Base-by-base conservation (phyloP, 176 grass and related monocot species). In the Phoenix dactylifera region DNA sequence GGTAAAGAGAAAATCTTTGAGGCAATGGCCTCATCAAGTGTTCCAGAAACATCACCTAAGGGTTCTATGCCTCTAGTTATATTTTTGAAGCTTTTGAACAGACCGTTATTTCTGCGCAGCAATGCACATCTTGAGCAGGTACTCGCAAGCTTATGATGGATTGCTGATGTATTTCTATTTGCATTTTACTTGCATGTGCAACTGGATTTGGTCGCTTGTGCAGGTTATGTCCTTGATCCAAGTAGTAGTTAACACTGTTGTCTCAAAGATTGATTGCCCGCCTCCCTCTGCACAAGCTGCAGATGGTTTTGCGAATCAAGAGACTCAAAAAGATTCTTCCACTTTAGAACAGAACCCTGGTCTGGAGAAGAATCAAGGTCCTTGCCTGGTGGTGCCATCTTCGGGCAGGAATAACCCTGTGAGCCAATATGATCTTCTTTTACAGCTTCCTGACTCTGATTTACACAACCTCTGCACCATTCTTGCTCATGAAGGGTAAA, bases 401-500 rank as follows among this genome's bases (percentile, higher is more conserved):
- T 52, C 57, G 24, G 52, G 29, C 67, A 16, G 44, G 56, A 76
- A 55, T 44, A 64, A 68, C 24, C 67, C 67, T 69, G 30, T 72
- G 70, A 81, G 72, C 52, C 69, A 83, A 17, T 81, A 75, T 35
- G 72, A 80, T 23, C 74, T 92, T 78, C 58, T 92, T 62, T 54
- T 70, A 32, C 62, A 70, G 53, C 83, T 92, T 77, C 88, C 83
- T 18, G 74, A 84, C 26, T 76, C 62, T 30, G 83, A 87, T 63
- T 77, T 92, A 48, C 71, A 49, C 26, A 92, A 87, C 55, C 49
- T 92, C 57, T 92, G 88, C 73, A 77, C 64, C 53, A 80, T 87
- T 74, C 83, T 92, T 72, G 83, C 88, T 68, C 76, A 83, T 68
- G 88, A 92, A 59, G 83, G 88, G 88, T 92, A 78, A 92, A 54